These are phyloP conservation scores for Martensiomyces pterosporus DNA, from an alignment of 192 early-diverging fungal species.

Conservation along the genomic window DNA sequence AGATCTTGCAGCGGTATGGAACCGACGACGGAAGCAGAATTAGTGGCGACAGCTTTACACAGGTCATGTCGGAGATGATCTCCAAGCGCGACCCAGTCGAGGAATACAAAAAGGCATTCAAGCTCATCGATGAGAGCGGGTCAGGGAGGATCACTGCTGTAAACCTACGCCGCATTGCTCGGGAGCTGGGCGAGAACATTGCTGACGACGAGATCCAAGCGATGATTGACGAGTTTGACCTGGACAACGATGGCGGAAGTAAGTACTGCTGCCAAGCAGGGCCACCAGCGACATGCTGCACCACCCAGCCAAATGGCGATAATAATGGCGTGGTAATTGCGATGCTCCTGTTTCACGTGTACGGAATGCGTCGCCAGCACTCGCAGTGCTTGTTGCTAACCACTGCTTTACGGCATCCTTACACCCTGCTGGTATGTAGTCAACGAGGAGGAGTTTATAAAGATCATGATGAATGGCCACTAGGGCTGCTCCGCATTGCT, in stretches of 20 bases:
- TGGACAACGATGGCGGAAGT: slow-evolving; percentile 82
- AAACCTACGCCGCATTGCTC: slow-evolving; percentile 68
- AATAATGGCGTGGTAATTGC: too few species aligned
- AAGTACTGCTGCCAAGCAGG: too few species aligned
- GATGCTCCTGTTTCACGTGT: too few species aligned
- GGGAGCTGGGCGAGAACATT: slow-evolving; percentile 77
- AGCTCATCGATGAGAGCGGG: slow-evolving; percentile 70
- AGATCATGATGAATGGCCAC: slow-evolving; percentile 69
- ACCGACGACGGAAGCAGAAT: slow-evolving; percentile 55
- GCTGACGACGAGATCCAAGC: slow-evolving; percentile 79
- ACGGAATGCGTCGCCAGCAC: neutral
- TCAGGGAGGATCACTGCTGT: slow-evolving; percentile 61
- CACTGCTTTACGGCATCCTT: neutral
- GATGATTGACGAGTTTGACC: slow-evolving; percentile 89
- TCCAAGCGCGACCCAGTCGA: slow-evolving; percentile 72
- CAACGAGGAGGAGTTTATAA: slow-evolving; percentile 78
- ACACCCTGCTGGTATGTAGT: slow-evolving; percentile 50
- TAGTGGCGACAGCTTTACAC: slow-evolving; percentile 62
- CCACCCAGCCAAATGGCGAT: too few species aligned
- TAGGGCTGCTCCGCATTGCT: slow-evolving; percentile 1
- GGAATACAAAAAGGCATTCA: slow-evolving; percentile 77
- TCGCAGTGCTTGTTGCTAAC: neutral
- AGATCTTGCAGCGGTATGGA: slow-evolving; percentile 61
- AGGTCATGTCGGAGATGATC: slow-evolving; percentile 68
- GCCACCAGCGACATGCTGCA: too few species aligned